Evolutionary conservation across 1,284 basidiomycete species (phyloP).

Genomic region (Sanghuangporus weigelae): DNA sequence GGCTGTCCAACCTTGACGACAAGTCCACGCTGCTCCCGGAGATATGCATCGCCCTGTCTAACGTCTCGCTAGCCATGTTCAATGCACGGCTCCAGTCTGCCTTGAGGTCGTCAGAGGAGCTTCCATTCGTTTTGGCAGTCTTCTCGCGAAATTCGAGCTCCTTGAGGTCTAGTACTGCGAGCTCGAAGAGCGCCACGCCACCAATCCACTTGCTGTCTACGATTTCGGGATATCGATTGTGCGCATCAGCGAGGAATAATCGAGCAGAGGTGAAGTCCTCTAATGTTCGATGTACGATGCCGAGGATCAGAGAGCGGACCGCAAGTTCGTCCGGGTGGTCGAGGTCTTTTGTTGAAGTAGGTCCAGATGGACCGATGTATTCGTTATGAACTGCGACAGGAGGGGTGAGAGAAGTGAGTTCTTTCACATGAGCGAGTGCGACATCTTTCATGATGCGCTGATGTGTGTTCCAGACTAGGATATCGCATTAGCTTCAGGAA

Average conservation of each 20-base stretch:
- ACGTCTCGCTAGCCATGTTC: constrained; percentile 39
- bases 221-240: constrained; percentile 33
- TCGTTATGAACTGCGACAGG: constrained; percentile 33
- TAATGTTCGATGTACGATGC: constrained; percentile 56
- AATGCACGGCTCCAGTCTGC: constrained; percentile 45
- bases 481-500: neutral
- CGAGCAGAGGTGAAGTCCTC: constrained; percentile 41
- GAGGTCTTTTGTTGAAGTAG: constrained; percentile 32
- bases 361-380: constrained; percentile 23
- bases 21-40: constrained; percentile 55
- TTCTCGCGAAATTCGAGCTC: constrained; percentile 36
- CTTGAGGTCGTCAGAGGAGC: constrained; percentile 15
- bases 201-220: constrained; percentile 59
- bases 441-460: constrained; percentile 45
- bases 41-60: constrained; percentile 47
- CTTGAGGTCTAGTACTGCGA: constrained; percentile 60
- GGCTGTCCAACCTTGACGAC: constrained; percentile 59
- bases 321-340: constrained; percentile 70
- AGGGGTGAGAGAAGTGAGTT: constrained; percentile 44
- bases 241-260: constrained; percentile 46
- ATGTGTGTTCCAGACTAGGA: constrained; percentile 73
- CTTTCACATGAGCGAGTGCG: constrained; percentile 51
- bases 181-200: constrained; percentile 60
- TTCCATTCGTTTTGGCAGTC: neutral
- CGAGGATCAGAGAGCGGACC: constrained; percentile 60